Percentiles rank a stretch among this genome's conserved stretches.
Conservation (phyloP, 331 rosid species). For the Malus hybrid region DNA sequence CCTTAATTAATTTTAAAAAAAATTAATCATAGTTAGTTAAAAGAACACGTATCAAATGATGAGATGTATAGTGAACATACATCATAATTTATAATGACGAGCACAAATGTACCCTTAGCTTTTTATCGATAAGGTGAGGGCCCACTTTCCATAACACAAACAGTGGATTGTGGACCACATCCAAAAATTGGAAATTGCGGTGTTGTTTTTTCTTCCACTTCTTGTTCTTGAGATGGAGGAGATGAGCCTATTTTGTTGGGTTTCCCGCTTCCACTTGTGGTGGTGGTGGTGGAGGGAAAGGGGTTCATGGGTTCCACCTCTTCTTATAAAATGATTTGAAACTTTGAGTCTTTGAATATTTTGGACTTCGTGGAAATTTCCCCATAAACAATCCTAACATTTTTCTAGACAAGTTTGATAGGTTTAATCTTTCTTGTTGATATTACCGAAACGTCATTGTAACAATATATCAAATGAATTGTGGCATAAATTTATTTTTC, state of each 20-base stretch:
- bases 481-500: too few species aligned
- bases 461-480: too few species aligned
- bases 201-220: background rate
- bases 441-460: rapidly evolving
- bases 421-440: too few species aligned
- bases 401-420: too few species aligned
- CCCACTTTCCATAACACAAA: background rate
- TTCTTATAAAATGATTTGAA: background rate
- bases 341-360: background rate
- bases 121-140: too few species aligned
- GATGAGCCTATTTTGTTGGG: background rate
- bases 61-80: rapidly evolving
- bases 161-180: background rate
- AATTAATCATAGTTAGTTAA: too few species aligned
- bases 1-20: too few species aligned
- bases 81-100: rapidly evolving
- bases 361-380: background rate
- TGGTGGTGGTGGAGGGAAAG: background rate
- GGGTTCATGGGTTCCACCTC: background rate
- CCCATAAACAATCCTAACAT: background rate
- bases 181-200: background rate
- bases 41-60: rapidly evolving
- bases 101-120: too few species aligned
- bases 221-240: background rate
- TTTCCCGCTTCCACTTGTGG: background rate